These are phyloP conservation scores for Cystobasidium ongulense DNA, from an alignment of 768 basidiomycete genomes.

Conservation along the genomic window DNA sequence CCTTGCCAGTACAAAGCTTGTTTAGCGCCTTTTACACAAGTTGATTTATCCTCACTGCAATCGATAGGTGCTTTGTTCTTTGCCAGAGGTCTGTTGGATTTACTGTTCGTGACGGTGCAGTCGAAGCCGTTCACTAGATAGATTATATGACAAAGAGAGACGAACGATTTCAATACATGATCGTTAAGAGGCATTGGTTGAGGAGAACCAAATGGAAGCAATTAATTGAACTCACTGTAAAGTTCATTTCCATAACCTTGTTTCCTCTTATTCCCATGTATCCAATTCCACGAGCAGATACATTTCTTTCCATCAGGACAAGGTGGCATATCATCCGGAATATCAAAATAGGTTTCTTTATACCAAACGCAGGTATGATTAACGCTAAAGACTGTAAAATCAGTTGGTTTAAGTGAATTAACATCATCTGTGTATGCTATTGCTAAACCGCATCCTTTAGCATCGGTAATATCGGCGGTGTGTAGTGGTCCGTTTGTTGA, in stretches of 20 bases:
- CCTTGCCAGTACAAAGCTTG: constrained; percentile 27
- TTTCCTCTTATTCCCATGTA: not conserved
- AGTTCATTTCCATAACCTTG: constrained; percentile 26
- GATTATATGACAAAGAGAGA: not conserved
- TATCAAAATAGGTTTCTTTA: constrained; percentile 28
- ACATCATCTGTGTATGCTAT: constrained; percentile 29
- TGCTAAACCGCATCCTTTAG: constrained; percentile 31
- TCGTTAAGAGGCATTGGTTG: too few species aligned
- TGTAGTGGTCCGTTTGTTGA: constrained; percentile 22
- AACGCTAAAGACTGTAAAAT: constrained; percentile 30
- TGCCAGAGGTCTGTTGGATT: not conserved
- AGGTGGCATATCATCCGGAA: constrained; percentile 30
- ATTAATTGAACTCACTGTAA: not conserved
- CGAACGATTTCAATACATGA: too few species aligned
- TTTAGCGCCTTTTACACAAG: constrained; percentile 24
- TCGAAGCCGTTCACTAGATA: constrained; percentile 30
- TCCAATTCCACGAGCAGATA: constrained; percentile 33
- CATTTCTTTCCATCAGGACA: constrained; percentile 32
- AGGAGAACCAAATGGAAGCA: not conserved
- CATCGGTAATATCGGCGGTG: not conserved
- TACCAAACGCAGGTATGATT: constrained; percentile 29
- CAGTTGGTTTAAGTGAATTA: not conserved
- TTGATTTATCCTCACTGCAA: constrained; percentile 5
- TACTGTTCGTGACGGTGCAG: constrained; percentile 28
- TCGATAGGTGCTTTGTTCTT: not conserved